Evolutionary conservation across 2,329 filamentous ascomycete genomes (phyloP).

Genomic region (Monascus ruber): DNA sequence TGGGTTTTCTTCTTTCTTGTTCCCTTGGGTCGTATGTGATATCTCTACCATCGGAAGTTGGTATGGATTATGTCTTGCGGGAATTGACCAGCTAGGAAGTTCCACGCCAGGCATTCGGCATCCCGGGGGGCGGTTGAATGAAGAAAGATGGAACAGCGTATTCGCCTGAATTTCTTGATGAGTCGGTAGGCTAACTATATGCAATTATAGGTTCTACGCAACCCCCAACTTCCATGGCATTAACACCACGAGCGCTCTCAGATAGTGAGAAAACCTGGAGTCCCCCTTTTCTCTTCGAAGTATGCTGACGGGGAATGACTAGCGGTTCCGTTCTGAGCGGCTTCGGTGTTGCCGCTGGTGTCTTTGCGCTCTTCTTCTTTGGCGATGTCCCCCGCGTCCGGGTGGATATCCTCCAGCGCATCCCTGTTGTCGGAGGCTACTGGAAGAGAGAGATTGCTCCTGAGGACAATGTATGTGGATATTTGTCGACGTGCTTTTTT

Average conservation of each 20-base stretch:
- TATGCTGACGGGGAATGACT: constrained; percentile 8
- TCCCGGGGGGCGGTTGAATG: no score
- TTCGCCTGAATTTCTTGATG: no score
- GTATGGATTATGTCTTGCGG: no score
- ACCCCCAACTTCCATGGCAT: constrained; percentile 40
- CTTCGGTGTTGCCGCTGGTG: constrained; percentile 47
- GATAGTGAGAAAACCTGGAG: constrained; percentile 32
- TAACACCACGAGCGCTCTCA: constrained; percentile 28
- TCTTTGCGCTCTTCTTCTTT: constrained; percentile 54
- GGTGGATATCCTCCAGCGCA: constrained; percentile 50
- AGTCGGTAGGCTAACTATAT: background rate
- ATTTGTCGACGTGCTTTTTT: background rate
- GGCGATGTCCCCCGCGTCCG: constrained; percentile 52
- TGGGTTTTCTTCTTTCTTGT: no score
- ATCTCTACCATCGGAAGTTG: no score
- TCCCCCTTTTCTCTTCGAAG: constrained; percentile 2
- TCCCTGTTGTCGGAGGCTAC: constrained; percentile 47
- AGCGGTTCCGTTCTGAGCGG: constrained; percentile 39
- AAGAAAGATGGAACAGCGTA: no score
- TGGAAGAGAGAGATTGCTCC: constrained; percentile 48
- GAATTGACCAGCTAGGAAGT: no score
- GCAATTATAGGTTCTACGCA: constrained; percentile 37
- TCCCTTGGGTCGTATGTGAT: no score
- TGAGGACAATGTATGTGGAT: constrained; percentile 47
- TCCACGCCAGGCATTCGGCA: no score